Conservation (phyloP, 2,329 filamentous ascomycete genomes). For the Verticillium nubilum region DNA sequence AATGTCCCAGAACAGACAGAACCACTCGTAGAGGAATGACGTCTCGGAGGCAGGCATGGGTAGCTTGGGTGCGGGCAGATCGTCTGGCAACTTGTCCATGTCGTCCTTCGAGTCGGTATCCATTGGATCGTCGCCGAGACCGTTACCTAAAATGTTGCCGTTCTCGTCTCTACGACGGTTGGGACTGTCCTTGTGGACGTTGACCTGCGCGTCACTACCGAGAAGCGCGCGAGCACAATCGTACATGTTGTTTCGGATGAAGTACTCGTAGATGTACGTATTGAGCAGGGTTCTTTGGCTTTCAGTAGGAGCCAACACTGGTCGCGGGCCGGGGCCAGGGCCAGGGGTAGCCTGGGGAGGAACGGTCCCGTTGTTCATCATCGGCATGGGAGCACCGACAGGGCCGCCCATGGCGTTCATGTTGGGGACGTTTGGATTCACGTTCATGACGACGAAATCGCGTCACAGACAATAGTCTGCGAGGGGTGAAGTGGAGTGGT, state of each 20-base stretch:
- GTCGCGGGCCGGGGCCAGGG: conserved; percentile 9
- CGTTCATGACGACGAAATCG: conserved; percentile 32
- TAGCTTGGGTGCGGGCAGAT: conserved; percentile 71
- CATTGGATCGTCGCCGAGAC: conserved; percentile 68
- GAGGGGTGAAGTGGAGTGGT: conserved; percentile 16
- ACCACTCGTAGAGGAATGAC: conserved; percentile 96
- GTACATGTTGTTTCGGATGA: conserved; percentile 78
- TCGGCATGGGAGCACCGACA: conserved; percentile 57
- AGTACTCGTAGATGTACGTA: conserved; percentile 89
- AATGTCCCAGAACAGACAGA: conserved; percentile 95
- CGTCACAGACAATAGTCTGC: conserved; percentile 34
- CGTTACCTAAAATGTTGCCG: conserved; percentile 61
- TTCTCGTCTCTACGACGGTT: conserved; percentile 62
- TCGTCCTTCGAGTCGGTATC: conserved; percentile 80
- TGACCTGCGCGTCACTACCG: conserved; percentile 60
- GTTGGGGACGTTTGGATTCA: conserved; percentile 55
- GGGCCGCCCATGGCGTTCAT: conserved; percentile 67
- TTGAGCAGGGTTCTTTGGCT: conserved; percentile 59
- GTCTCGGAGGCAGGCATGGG: conserved; percentile 60
- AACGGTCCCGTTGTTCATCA: conserved; percentile 57
- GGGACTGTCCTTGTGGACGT: conserved; percentile 64
- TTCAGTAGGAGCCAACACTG: conserved; percentile 21
- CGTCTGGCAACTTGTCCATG: conserved; percentile 70
- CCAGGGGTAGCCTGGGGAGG: conserved; percentile 21
- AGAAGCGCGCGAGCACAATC: conserved; percentile 75